A percentile compares a stretch with the other conserved stretches of the same genome.
These are phyloP conservation scores for Oryza brachyantha DNA, from an alignment of 176 grass and related monocot species.

Conservation along the genomic window DNA sequence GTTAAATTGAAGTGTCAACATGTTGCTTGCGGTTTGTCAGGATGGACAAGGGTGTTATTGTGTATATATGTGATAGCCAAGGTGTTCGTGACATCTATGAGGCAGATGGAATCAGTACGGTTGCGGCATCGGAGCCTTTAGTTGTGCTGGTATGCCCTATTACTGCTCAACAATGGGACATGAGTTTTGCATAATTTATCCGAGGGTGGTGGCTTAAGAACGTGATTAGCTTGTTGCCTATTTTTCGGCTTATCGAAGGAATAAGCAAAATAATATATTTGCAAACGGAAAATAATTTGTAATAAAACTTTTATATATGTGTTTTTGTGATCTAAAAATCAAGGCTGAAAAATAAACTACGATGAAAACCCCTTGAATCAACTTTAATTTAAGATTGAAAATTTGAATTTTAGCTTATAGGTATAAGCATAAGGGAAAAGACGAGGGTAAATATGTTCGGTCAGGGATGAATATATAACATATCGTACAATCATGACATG, in stretches of 20 bases:
- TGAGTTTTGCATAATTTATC: background rate
- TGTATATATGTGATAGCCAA: conserved; percentile 86
- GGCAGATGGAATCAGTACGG: conserved; percentile 69
- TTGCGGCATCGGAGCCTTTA: conserved; percentile 87
- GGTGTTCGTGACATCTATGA: conserved; percentile 98
- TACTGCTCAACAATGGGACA: background rate
- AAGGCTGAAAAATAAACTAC: no score
- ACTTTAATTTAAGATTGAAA: no score
- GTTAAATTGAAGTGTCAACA: background rate
- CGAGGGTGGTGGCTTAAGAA: background rate
- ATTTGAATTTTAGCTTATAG: no score
- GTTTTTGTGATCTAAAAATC: no score
- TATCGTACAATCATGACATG: background rate
- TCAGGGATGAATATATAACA: background rate
- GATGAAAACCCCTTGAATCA: no score
- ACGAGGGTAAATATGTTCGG: background rate
- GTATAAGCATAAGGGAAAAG: no score
- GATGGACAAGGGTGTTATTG: conserved; percentile 99
- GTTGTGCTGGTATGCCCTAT: conserved; percentile 69
- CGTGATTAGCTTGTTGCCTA: no score
- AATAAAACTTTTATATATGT: no score
- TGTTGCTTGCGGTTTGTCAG: conserved; percentile 35
- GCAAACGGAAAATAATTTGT: no score
- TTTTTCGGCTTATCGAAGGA: no score
- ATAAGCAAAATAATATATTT: no score